phyloP scores from a whole-genome alignment of 164 flowering plant genomes.

The Santalum album region DNA sequence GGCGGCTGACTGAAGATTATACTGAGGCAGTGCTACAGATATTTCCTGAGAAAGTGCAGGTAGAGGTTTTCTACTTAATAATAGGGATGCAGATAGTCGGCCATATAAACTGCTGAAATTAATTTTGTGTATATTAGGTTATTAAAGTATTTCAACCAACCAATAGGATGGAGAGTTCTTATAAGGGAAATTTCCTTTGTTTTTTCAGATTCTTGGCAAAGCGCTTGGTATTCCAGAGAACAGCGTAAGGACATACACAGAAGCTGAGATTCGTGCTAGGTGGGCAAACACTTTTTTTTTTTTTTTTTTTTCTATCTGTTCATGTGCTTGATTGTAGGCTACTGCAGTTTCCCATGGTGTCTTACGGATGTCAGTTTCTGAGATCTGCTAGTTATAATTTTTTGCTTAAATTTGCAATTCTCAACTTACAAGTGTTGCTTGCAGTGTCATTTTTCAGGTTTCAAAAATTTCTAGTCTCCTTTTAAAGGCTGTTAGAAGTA shows the following conservation, averaged over 20 bases:
- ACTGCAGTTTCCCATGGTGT: too few species aligned
- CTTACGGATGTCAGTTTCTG: background rate
- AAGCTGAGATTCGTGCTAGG: slow-evolving; percentile 99
- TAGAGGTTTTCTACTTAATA: slow-evolving; percentile 5
- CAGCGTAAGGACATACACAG: slow-evolving; percentile 77
- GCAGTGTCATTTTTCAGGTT: slow-evolving; percentile 87
- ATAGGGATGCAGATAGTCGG: background rate
- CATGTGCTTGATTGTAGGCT: too few species aligned
- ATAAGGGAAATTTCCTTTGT: background rate
- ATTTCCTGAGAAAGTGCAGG: slow-evolving; percentile 74
- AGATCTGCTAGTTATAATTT: background rate
- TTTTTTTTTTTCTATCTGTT: background rate
- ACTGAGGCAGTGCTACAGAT: slow-evolving; percentile 81
- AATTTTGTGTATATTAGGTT: too few species aligned
- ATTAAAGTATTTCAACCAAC: too few species aligned
- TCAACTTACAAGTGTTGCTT: slow-evolving; percentile 10
- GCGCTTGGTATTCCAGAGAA: slow-evolving; percentile 86
- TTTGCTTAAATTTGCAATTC: slow-evolving; percentile 4
- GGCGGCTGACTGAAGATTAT: slow-evolving; percentile 87
- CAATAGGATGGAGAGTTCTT: too few species aligned
- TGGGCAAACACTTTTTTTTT: slow-evolving; percentile 18
- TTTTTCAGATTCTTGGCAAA: slow-evolving; percentile 66
- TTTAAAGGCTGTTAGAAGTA: slow-evolving; percentile 56
- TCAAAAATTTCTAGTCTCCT: slow-evolving; percentile 79
- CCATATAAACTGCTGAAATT: too few species aligned